A percentile compares a stretch with the other conserved stretches of the same genome.
Conservation (phyloP, 768 basidiomycete species). For the Russula emetica region DNA sequence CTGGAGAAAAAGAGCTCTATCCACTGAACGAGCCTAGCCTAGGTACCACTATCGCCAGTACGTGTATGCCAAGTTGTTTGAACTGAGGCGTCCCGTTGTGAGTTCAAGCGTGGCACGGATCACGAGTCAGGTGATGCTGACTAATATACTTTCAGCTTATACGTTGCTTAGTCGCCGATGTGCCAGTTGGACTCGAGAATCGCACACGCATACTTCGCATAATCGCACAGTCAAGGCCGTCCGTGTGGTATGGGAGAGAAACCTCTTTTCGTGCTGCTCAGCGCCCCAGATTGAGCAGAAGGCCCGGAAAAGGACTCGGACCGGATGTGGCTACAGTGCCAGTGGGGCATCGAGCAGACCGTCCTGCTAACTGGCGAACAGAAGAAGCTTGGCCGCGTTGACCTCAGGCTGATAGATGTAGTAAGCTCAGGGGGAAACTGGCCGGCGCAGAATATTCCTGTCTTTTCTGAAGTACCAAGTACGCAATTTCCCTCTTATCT, state of each 20-base stretch:
- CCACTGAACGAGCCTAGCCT: too few relatives aligned
- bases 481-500: constrained; percentile 5
- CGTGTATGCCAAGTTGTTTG: too few relatives aligned
- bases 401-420: too few relatives aligned
- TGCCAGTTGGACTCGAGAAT: too few relatives aligned
- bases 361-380: constrained; percentile 53
- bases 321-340: constrained; percentile 60
- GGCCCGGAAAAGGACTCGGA: constrained; percentile 49
- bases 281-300: constrained; percentile 53
- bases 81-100: too few relatives aligned
- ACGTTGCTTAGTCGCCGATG: too few relatives aligned
- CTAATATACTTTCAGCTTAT: too few relatives aligned
- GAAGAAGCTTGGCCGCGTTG: constrained; percentile 54
- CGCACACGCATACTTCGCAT: too few relatives aligned
- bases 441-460: constrained; percentile 51
- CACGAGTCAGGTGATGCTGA: too few relatives aligned
- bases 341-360: constrained; percentile 79
- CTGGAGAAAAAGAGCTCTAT: too few relatives aligned
- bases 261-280: constrained; percentile 65
- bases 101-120: too few relatives aligned
- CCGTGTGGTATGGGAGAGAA: constrained; percentile 56
- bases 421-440: constrained; percentile 43
- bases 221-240: constrained; percentile 37
- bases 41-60: too few relatives aligned
- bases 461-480: constrained; percentile 61